Conservation (phyloP, 169 alveolate genomes). For the Plasmodium berghei region DNA sequence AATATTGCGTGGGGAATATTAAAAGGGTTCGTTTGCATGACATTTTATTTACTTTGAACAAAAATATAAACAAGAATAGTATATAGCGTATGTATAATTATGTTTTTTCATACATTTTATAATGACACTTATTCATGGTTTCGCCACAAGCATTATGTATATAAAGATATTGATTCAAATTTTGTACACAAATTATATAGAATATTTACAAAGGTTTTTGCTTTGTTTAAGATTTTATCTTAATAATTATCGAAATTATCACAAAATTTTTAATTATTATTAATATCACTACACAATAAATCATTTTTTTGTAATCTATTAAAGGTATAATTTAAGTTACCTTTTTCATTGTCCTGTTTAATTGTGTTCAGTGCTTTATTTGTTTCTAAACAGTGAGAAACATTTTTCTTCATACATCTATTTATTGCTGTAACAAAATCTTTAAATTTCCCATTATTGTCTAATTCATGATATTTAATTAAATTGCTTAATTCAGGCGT, state of each 20-base stretch:
- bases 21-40: background rate
- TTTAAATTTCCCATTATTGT: conserved; percentile 71
- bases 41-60: conserved; percentile 13
- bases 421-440: conserved; percentile 71
- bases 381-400: conserved; percentile 39
- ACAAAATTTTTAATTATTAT: conserved; percentile 8
- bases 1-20: background rate
- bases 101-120: background rate
- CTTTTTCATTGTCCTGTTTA: conserved; percentile 15
- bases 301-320: conserved; percentile 13
- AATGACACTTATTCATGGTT: background rate
- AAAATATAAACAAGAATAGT: conserved; percentile 4
- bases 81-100: too few species aligned
- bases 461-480: conserved; percentile 59
- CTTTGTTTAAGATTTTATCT: background rate
- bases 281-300: conserved; percentile 4
- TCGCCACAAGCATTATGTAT: background rate
- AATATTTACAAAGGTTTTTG: background rate
- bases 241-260: conserved; percentile 12
- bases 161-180: conserved; percentile 1
- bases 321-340: conserved; percentile 43
- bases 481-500: conserved; percentile 58
- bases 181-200: background rate
- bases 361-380: background rate
- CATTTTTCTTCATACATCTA: conserved; percentile 52